Conservation (phyloP, 2,329 filamentous ascomycete species). For the Seiridium cupressi region DNA sequence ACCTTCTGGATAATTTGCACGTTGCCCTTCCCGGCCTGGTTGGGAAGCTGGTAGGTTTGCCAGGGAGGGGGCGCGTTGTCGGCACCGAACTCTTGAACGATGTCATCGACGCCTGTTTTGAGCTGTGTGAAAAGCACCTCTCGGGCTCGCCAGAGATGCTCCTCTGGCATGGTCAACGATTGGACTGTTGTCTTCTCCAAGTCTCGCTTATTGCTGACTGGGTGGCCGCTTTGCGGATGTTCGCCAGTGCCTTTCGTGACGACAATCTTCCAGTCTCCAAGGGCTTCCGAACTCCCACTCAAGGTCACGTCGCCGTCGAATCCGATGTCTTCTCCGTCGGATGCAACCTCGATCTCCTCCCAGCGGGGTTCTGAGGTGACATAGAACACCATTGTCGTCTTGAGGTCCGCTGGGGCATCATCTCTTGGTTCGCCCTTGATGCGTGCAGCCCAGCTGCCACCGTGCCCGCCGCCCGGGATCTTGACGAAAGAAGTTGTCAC, state of each 20-base stretch:
- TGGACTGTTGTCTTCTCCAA: constrained; percentile 74
- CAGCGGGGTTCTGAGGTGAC: constrained; percentile 75
- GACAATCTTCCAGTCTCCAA: constrained; percentile 79
- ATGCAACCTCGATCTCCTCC: constrained; percentile 57
- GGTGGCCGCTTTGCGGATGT: constrained; percentile 63
- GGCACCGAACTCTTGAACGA: constrained; percentile 46
- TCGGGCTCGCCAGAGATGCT: constrained; percentile 84
- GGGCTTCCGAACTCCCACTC: constrained; percentile 64
- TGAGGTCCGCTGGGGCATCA: constrained; percentile 64
- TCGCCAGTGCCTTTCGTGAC: constrained; percentile 69
- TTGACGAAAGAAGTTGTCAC: constrained; percentile 94
- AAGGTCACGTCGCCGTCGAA: constrained; percentile 64
- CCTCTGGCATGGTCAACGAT: constrained; percentile 64
- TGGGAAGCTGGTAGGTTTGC: constrained; percentile 77
- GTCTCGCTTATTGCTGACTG: constrained; percentile 65
- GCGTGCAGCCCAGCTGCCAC: constrained; percentile 88
- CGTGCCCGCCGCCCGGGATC: constrained; percentile 78
- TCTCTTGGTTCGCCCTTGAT: constrained; percentile 78
- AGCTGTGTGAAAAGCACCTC: constrained; percentile 55
- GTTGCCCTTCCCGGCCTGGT: constrained; percentile 71
- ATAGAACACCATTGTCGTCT: constrained; percentile 81
- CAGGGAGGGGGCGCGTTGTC: constrained; percentile 77
- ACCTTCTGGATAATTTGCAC: constrained; percentile 87
- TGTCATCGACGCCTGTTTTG: constrained; percentile 46
- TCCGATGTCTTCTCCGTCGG: constrained; percentile 45